Evolutionary conservation across 495 filamentous ascomycete species (phyloP).

Genomic region (Patellaria atrata): DNA sequence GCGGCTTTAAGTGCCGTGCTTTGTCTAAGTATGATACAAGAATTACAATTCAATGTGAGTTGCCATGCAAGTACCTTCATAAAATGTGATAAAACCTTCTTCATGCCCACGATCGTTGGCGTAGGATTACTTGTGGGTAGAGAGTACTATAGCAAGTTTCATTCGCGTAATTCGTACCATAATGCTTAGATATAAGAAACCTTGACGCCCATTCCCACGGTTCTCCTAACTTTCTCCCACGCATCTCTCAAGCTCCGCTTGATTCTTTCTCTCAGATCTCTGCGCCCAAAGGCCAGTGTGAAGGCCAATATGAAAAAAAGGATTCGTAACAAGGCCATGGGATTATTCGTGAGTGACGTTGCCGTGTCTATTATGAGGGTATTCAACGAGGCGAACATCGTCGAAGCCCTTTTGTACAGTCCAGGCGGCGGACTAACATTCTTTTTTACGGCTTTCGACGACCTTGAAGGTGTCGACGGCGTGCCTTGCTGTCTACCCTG

Average conservation of each 20-base stretch:
- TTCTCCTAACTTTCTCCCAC: slow-evolving; percentile 74
- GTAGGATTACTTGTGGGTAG: too few relatives aligned
- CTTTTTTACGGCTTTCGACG: slow-evolving; percentile 23
- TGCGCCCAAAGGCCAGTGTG: slow-evolving; percentile 57
- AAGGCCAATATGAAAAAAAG: slow-evolving; percentile 74
- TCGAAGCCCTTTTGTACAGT: slow-evolving; percentile 35
- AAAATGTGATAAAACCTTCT: too few relatives aligned
- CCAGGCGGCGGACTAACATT: slow-evolving; percentile 26
- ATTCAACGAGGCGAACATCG: slow-evolving; percentile 40
- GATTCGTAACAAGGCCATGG: slow-evolving; percentile 56
- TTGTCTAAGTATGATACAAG: too few relatives aligned
- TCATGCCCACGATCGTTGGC: too few relatives aligned
- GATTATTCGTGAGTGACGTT: slow-evolving; percentile 51
- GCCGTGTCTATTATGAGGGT: slow-evolving; percentile 48
- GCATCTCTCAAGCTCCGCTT: slow-evolving; percentile 47
- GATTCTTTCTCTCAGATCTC: slow-evolving; percentile 61
- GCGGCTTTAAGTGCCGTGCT: too few relatives aligned
- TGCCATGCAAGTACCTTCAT: too few relatives aligned
- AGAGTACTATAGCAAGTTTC: too few relatives aligned
- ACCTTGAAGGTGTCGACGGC: slow-evolving; percentile 16
- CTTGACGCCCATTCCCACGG: slow-evolving; percentile 93
- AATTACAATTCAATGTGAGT: too few relatives aligned
- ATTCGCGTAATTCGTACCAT: too few relatives aligned
- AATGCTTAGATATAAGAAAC: slow-evolving; percentile 93
- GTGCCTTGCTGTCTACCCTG: too few relatives aligned